Conservation (phyloP, 495 filamentous ascomycete species). For the Penicillium canariense region DNA sequence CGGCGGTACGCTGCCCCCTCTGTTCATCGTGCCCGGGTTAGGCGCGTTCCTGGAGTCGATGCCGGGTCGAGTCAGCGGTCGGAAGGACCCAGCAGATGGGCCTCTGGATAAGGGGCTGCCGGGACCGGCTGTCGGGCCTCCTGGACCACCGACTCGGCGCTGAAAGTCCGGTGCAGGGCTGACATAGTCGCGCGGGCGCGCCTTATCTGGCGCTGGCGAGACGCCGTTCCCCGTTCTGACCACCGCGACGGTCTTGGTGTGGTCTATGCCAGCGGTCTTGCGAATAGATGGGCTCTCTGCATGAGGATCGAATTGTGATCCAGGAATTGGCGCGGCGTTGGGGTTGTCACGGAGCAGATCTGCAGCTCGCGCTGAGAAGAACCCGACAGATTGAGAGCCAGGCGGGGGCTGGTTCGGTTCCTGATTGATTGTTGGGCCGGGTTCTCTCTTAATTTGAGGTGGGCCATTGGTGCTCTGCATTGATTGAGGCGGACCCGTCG, state of each 20-base stretch:
- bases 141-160: constrained; percentile 72
- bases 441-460: constrained; percentile 29
- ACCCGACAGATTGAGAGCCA: constrained; percentile 53
- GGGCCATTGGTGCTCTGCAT: constrained; percentile 17
- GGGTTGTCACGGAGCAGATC: constrained; percentile 47
- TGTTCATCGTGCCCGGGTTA: constrained; percentile 17
- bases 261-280: constrained; percentile 86
- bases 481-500: constrained; percentile 23
- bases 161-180: constrained; percentile 69
- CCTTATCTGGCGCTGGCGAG: constrained; percentile 24
- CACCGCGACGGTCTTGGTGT: constrained; percentile 67
- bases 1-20: constrained; percentile 25
- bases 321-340: constrained; percentile 42
- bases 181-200: constrained; percentile 49
- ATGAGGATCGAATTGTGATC: constrained; percentile 73
- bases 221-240: constrained; percentile 40
- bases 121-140: constrained; percentile 26
- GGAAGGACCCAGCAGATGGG: constrained; percentile 42
- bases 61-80: constrained; percentile 44
- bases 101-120: constrained; percentile 40
- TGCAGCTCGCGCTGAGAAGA: constrained; percentile 76
- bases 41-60: constrained; percentile 27
- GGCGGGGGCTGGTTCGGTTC: constrained; percentile 31
- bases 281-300: constrained; percentile 83
- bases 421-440: constrained; percentile 21